Base-by-base conservation (phyloP, 352 stramenopile species). In the Phytophthora pinifolia region DNA sequence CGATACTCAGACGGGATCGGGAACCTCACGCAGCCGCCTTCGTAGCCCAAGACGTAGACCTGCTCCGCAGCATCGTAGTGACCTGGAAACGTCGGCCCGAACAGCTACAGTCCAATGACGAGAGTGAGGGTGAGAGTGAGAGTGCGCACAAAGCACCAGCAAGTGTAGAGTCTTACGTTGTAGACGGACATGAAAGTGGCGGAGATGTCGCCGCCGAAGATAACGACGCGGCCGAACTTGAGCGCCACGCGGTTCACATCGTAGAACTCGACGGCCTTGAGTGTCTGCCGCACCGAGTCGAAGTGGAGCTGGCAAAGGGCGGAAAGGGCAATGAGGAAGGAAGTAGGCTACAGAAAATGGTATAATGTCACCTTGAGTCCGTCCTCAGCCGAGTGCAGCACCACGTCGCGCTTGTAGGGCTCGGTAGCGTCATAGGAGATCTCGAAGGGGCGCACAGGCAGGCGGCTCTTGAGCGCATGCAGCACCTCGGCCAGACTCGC, bases 121-220 rank as follows among this genome's bases (percentile, higher is more conserved):
- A 27, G 6, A 36, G 33, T 12, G 5, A 57, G 5, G 9, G 27
- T 4, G 4, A 27, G 6, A 36, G 33, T 12, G 5, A 57, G 5
- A 12, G 27, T 4, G 8, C 55, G 14, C 10, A 42, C 25, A 29
- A 0, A 20, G 33, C 4, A 33, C 2, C 15, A 49, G 2, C 15
- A 50, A 15, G 17, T 41, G 29, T 9, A 51, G 25, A 4, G 37
- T 37, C 51, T 30, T 67, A 94, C 85, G 41, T 94, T 91, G 69
- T 94, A 94, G 12, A 94, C 72, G 17, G 85, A 92, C 76, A 93
- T 91, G 66, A 92, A 94, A 25, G 85, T 93, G 29, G 85, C 77
- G 9, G 79, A 69, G 48, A 88, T 73, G 25, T 87, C 77, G 4
- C 83, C 84, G 3, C 85, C 83, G 53, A 92, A 94, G 54, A 94